Conservation (phyloP, 192 early-diverging fungal species). For the Dissophora ornata region DNA sequence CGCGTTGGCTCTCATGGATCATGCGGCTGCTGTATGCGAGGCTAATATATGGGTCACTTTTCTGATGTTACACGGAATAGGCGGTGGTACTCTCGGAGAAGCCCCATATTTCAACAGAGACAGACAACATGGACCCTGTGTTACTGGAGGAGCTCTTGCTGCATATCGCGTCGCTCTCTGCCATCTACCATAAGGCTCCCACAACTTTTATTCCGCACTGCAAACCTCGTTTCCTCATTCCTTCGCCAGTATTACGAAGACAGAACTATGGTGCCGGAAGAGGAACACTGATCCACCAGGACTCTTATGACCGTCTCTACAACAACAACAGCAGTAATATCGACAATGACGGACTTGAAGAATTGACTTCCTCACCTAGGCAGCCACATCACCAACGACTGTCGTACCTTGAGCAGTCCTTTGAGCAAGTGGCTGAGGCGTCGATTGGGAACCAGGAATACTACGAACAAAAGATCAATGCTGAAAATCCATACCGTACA, state of each 20-base stretch:
- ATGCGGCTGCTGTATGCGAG: not conserved
- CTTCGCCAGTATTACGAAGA: constrained; percentile 60
- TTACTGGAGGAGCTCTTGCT: constrained; percentile 90
- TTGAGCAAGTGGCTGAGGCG: constrained; percentile 50
- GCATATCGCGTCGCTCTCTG: constrained; percentile 87
- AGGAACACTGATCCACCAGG: constrained; percentile 27
- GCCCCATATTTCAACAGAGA: constrained; percentile 93
- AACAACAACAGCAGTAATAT: not conserved
- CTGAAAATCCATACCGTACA: constrained; percentile 47
- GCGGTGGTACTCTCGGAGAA: constrained; percentile 92
- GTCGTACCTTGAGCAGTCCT: constrained; percentile 47
- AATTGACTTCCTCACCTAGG: constrained; percentile 5
- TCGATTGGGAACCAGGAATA: constrained; percentile 54
- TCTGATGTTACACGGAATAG: too few relatives aligned
- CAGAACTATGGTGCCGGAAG: constrained; percentile 39
- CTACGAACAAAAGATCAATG: constrained; percentile 49
- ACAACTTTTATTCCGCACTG: constrained; percentile 83
- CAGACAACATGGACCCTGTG: constrained; percentile 87
- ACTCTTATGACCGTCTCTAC: constrained; percentile 23
- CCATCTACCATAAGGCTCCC: constrained; percentile 93
- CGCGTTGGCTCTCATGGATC: not conserved
- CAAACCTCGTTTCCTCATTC: constrained; percentile 64
- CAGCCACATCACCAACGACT: constrained; percentile 49
- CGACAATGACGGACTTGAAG: constrained; percentile 11
- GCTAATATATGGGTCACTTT: too few relatives aligned